Evolutionary conservation across 345 rosid species (phyloP), one percentile per base, ranked within the genome.

Genomic region (Durio zibethinus): DNA sequence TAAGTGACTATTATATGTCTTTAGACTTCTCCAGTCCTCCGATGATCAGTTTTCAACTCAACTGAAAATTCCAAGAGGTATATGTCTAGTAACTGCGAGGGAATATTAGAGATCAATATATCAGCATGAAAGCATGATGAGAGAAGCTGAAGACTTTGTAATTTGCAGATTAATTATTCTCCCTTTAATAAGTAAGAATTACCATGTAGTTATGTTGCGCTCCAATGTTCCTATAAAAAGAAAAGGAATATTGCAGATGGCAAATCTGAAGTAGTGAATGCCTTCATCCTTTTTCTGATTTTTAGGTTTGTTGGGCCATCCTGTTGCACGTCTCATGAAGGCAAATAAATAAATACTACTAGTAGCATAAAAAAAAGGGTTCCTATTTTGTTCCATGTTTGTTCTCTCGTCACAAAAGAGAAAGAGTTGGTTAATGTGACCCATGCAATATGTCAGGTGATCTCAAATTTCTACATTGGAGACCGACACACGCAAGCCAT

Each of bases 401-500:
- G 45, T 14, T 18, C 6, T n/a, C 75, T 50, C n/a, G 29, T n/a
- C n/a, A n/a, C n/a, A n/a, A n/a, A 0, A 57, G 21, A 20, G 6
- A 10, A 10, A 54, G 66, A 2, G 18, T 74, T 68, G 66, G 78
- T 76, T 69, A 82, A 75, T 70, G 85, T 73, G 79, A 79, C 78
- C 82, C 80, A 77, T 57, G 69, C 67, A 75, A 42, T 16, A 42
- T 82, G 87, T 79, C 81, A 65, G 82, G 76, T 57, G 72, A 71
- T 71, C 74, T 77, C 77, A 40, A 75, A 56, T 12, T 79, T 38
- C 53, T 38, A 59, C 53, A 47, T 74, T 47, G 70, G 52, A 38
- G 76, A 53, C 76, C 77, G 50, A 70, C 79, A 60, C 84, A 75
- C 78, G 81, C 69, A 52, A 77, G 66, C 81, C 83, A 77, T 83